Base-by-base conservation (phyloP, 2,329 filamentous ascomycete species). In the Talaromyces sp. region DNA sequence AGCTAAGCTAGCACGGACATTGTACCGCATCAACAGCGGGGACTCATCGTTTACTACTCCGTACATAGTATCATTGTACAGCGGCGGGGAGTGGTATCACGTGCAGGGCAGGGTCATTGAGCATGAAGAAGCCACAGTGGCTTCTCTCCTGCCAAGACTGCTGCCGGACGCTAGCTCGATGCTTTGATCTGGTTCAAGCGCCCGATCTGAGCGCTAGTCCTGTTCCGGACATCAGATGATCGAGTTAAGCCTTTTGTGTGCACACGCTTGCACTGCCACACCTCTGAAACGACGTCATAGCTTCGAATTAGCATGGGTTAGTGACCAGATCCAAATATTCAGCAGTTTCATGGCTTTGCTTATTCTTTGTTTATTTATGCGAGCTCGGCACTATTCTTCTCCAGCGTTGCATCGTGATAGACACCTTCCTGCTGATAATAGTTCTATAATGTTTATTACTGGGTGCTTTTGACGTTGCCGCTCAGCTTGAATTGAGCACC, bases 251-350 rank as follows among this genome's bases (percentile, higher is more conserved):
- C 18, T 16, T 23, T 40, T n/a, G 18, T 16, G 14, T 23, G 18
- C 54, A 16, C 25, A 35, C 54, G 60, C 61, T 23, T 35, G 59
- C 55, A 61, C 52, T 31, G 58, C 63, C 59, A 61, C 61, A 67
- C 50, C 44, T 42, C 31, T 39, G 33, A 42, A 54, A 58, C 66
- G 67, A 76, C 72, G 73, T 77, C 74, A 76, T 73, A 55, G 63
- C 48, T 33, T 46, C 21, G 35, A 11, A 25, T 46, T 5, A 18
- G 33, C 25, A 7, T n/a, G 25, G 8, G 48, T 52, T 33, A 9
- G 9, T 56, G 35, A 56, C 57, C 25, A 39, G 33, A 37, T 58
- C 39, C 25, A 46, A 58, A 35, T 37, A 23, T 35, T 37, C 18
- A 57, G 54, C 7, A 56, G 14, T 48, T 23, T 1, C 44, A 25